Conservation (phyloP, 176 grass and related monocot species). For the Microstegium vimineum region DNA sequence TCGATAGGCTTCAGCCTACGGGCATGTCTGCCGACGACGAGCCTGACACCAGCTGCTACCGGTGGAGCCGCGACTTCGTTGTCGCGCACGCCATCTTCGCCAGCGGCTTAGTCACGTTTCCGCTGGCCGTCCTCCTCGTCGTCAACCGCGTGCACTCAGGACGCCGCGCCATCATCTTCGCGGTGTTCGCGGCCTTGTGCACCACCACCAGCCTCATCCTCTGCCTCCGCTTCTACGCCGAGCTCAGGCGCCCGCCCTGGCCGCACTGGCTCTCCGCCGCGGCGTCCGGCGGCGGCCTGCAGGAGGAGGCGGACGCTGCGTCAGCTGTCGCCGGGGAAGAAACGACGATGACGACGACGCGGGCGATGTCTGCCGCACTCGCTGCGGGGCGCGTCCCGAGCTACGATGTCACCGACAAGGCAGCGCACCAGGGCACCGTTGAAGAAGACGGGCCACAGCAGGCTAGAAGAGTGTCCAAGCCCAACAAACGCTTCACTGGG, state of each 20-base stretch:
- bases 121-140: slow-evolving; percentile 26
- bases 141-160: slow-evolving; percentile 1
- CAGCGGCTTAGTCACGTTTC: slow-evolving; percentile 25
- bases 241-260: slow-evolving; percentile 31
- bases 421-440: too few species aligned
- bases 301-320: not conserved
- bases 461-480: too few species aligned
- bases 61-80: slow-evolving; percentile 37
- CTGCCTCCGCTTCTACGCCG: slow-evolving; percentile 43
- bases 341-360: not conserved
- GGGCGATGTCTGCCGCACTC: slow-evolving; percentile 3
- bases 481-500: too few species aligned
- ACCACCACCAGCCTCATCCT: slow-evolving; percentile 20
- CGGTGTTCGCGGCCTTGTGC: slow-evolving; percentile 13
- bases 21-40: slow-evolving; percentile 6
- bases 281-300: not conserved
- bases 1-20: not conserved
- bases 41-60: slow-evolving; percentile 18
- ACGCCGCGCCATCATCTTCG: slow-evolving; percentile 21
- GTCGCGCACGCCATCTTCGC: slow-evolving; percentile 37
- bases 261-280: not conserved
- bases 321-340: not conserved
- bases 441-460: too few species aligned
- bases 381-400: slow-evolving; percentile 3
- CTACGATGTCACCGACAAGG: too few species aligned